Evolutionary conservation across 768 basidiomycete species (phyloP).

Genomic region (Suillus discolor): DNA sequence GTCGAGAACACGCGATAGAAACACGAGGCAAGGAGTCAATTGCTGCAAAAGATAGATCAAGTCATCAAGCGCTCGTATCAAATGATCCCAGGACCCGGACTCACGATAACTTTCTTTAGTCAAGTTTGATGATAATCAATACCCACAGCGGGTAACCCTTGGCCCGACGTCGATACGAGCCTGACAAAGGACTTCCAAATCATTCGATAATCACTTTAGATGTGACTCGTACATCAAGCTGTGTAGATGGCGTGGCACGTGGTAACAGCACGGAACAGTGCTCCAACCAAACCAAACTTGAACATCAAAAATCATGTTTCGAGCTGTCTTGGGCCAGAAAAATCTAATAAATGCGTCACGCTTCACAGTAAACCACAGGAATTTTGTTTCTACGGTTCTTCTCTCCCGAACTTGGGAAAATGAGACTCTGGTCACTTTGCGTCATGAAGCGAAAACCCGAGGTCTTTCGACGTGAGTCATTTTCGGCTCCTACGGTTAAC

Average conservation of each 20-base stretch:
- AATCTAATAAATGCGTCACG: conserved; percentile 11
- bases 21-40: conserved; percentile 55
- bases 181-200: conserved; percentile 6
- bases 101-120: conserved; percentile 12
- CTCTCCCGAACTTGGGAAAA: conserved; percentile 60
- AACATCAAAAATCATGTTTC: conserved; percentile 27
- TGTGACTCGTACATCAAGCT: conserved; percentile 3
- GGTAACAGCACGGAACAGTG: background rate
- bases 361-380: conserved; percentile 23
- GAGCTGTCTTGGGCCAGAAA: conserved; percentile 21
- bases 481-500: conserved; percentile 1
- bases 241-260: conserved; percentile 8
- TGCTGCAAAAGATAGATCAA: conserved; percentile 6
- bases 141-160: conserved; percentile 11
- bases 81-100: conserved; percentile 1
- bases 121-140: conserved; percentile 13
- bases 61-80: conserved; percentile 5
- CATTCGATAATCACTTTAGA: conserved; percentile 8
- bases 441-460: conserved; percentile 54
- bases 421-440: conserved; percentile 50
- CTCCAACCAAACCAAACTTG: background rate
- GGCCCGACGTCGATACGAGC: conserved; percentile 6
- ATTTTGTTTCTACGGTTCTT: conserved; percentile 56
- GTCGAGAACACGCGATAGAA: conserved; percentile 44
- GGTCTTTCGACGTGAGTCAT: conserved; percentile 55